Evolutionary conservation across 2,329 filamentous ascomycete genomes (phyloP).

Genomic region (Phoma sp.): DNA sequence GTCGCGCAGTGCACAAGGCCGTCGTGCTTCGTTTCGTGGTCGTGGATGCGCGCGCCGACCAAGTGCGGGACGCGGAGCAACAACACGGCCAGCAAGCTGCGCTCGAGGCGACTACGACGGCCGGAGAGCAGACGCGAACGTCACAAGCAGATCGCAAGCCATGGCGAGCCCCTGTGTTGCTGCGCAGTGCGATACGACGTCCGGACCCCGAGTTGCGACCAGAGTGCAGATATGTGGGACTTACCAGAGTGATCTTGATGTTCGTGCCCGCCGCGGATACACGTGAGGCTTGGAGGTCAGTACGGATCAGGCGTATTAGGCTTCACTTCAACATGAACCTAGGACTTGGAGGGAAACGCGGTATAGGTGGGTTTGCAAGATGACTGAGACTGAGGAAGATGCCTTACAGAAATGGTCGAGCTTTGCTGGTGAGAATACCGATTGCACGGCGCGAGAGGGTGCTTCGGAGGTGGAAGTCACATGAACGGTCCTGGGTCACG

Average conservation of each 20-base stretch:
- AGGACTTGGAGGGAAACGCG: background rate
- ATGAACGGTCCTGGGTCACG: constrained; percentile 18
- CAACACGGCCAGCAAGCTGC: constrained; percentile 26
- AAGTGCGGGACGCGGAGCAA: constrained; percentile 31
- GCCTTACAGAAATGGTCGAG: constrained; percentile 10
- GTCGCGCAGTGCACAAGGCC: constrained; percentile 37
- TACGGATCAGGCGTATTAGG: constrained; percentile 12
- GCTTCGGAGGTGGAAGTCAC: constrained; percentile 15
- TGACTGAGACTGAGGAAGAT: background rate
- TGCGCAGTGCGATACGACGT: constrained; percentile 11
- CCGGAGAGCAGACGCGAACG: constrained; percentile 20
- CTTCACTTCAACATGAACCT: constrained; percentile 17
- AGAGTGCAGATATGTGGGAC: constrained; percentile 18
- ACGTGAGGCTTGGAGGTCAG: constrained; percentile 23
- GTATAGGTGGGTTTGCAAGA: background rate
- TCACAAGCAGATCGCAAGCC: constrained; percentile 17
- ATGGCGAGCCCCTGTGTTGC: background rate
- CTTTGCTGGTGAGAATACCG: constrained; percentile 5
- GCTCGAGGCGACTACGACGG: constrained; percentile 23
- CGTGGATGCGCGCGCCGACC: constrained; percentile 33
- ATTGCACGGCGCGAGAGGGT: constrained; percentile 12
- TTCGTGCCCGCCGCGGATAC: constrained; percentile 20
- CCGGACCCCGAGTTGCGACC: constrained; percentile 10
- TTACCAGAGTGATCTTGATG: constrained; percentile 19
- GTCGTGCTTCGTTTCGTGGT: constrained; percentile 41